These are phyloP conservation scores for Filosporella fistucella DNA, from an alignment of 495 filamentous ascomycete genomes.

Conservation along the genomic window DNA sequence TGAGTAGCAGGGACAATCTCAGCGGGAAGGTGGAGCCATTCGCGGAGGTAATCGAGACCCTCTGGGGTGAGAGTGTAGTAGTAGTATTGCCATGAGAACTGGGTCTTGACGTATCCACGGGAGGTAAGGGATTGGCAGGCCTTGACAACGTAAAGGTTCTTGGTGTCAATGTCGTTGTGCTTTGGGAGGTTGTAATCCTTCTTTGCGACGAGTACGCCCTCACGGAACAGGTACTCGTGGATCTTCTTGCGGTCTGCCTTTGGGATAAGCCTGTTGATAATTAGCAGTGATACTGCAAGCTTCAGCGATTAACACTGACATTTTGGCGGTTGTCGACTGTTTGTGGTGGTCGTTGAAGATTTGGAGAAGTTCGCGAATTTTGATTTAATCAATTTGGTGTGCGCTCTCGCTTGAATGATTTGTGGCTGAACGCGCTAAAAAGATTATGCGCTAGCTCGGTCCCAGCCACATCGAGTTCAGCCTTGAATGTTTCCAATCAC, in stretches of 20 bases:
- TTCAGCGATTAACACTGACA: slow-evolving; percentile 26
- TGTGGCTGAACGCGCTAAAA: background rate
- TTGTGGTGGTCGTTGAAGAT: slow-evolving; percentile 1
- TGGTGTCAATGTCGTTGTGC: slow-evolving; percentile 93
- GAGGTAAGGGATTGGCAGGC: slow-evolving; percentile 96
- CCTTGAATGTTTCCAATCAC: too few relatives aligned
- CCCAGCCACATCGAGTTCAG: too few relatives aligned
- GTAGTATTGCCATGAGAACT: slow-evolving; percentile 99
- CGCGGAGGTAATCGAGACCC: slow-evolving; percentile 99
- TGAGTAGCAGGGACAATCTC: slow-evolving; percentile 99
- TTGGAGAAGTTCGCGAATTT: slow-evolving; percentile 11
- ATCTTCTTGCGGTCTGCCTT: slow-evolving; percentile 99
- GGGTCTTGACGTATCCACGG: slow-evolving; percentile 97
- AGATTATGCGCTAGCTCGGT: background rate
- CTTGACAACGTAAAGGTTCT: slow-evolving; percentile 99
- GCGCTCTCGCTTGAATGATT: background rate
- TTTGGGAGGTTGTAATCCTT: slow-evolving; percentile 96
- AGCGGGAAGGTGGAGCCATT: slow-evolving; percentile 99
- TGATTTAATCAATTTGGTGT: background rate
- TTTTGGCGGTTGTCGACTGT: slow-evolving; percentile 44
- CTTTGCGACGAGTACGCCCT: slow-evolving; percentile 98
- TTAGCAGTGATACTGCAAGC: background rate
- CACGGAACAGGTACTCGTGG: slow-evolving; percentile 99
- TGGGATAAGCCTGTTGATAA: slow-evolving; percentile 77
- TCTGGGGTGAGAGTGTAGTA: slow-evolving; percentile 99